phyloP scores from a whole-genome alignment of 352 stramenopile species.

The Globisporangium yorkense region DNA sequence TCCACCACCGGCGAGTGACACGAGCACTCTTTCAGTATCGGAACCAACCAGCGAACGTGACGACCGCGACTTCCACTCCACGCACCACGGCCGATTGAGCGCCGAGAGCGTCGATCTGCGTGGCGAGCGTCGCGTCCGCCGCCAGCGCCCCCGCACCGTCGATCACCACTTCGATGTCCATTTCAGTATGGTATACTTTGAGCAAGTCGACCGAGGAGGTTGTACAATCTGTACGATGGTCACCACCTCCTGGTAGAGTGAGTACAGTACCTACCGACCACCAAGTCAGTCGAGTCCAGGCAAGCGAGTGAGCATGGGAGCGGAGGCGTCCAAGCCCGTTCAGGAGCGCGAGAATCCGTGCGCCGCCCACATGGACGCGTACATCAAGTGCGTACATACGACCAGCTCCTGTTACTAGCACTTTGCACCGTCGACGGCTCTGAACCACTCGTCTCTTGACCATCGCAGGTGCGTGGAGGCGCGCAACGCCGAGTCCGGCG shows the following conservation, averaged over 20 bases:
- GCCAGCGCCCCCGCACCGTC: conserved; percentile 19
- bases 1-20: neutral
- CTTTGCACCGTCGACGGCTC: neutral
- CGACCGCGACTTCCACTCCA: no score
- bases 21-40: no score
- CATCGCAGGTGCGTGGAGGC: conserved; percentile 48
- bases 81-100: conserved; percentile 37
- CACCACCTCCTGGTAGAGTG: no score
- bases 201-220: no score
- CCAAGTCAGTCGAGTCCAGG: no score
- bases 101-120: conserved; percentile 39
- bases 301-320: conserved; percentile 32
- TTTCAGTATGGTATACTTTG: neutral
- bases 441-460: neutral
- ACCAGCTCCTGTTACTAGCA: no score
- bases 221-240: no score
- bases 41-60: neutral
- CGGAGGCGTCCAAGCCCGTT: conserved; percentile 46
- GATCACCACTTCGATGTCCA: conserved; percentile 17
- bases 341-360: conserved; percentile 36
- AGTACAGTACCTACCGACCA: no score
- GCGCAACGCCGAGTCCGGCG: conserved; percentile 48
- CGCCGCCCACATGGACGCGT: conserved; percentile 48
- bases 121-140: conserved; percentile 12
- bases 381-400: conserved; percentile 58